A percentile compares a stretch with the other conserved stretches of the same genome.
These are phyloP conservation scores for Polygonum maritimum DNA, from an alignment of 148 eudicot species.

Conservation along the genomic window DNA sequence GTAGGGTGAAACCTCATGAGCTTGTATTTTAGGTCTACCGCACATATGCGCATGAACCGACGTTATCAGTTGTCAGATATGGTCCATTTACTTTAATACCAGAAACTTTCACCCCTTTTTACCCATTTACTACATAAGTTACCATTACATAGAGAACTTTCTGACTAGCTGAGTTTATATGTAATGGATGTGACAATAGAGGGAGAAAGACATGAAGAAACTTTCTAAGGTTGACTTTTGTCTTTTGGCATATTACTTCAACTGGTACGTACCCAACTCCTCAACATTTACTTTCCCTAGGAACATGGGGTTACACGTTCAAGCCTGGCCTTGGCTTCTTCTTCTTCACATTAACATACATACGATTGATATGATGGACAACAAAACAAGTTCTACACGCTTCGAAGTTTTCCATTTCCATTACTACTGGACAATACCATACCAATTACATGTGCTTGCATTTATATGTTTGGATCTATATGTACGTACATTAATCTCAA, in stretches of 20 bases:
- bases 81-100: neutral
- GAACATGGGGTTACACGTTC: neutral
- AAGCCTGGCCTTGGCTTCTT: neutral
- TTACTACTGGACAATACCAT: no score
- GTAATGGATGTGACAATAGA: constrained; percentile 27
- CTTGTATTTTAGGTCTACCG: no score
- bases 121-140: neutral
- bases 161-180: neutral
- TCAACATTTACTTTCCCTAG: neutral
- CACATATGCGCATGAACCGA: no score
- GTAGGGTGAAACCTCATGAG: no score
- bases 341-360: neutral
- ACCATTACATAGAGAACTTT: neutral
- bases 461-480: no score
- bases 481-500: no score
- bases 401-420: neutral
- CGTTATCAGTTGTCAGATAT: no score
- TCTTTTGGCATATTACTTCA: constrained; percentile 19
- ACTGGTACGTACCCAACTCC: neutral
- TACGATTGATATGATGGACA: neutral
- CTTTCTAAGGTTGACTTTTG: constrained; percentile 28
- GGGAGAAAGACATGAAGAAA: constrained; percentile 21
- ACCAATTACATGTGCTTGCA: no score
- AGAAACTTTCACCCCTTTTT: neutral
- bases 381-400: no score